Conservation (phyloP, 768 basidiomycete genomes). For the Rhodosporidiobolus sp. region DNA sequence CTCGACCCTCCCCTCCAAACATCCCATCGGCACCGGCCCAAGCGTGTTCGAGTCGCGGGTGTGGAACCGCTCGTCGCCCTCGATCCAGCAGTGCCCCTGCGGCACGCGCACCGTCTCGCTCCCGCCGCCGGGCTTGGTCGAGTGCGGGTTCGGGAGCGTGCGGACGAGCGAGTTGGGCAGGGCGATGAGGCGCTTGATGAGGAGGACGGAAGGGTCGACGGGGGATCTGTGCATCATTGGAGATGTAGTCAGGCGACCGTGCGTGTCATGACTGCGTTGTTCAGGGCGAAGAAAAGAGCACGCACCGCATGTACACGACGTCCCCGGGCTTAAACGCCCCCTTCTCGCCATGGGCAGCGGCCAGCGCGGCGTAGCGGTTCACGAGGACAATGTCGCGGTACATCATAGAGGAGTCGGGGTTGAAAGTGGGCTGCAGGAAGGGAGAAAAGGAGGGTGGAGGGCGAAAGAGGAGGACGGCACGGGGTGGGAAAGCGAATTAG, state of each 20-base stretch:
- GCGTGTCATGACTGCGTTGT: background rate
- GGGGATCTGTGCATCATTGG: too few species aligned
- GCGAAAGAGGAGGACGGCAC: too few species aligned
- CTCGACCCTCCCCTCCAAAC: constrained; percentile 32
- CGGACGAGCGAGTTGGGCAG: constrained; percentile 41
- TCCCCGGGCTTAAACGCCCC: constrained; percentile 37
- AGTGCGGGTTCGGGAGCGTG: constrained; percentile 25
- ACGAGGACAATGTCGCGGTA: constrained; percentile 42
- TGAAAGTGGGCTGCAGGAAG: constrained; percentile 41
- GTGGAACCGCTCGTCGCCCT: constrained; percentile 44
- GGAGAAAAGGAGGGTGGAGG: background rate
- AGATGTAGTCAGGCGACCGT: too few species aligned
- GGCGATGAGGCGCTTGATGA: constrained; percentile 44
- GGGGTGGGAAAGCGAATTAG: background rate
- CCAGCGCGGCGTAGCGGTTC: constrained; percentile 33
- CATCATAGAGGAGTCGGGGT: constrained; percentile 42
- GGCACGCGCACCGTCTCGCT: constrained; percentile 21
- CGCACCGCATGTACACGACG: constrained; percentile 41
- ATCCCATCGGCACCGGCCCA: constrained; percentile 40
- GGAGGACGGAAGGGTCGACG: constrained; percentile 28
- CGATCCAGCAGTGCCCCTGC: constrained; percentile 39
- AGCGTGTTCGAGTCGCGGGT: constrained; percentile 40
- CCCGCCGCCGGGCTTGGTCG: background rate
- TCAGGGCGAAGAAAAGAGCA: background rate
- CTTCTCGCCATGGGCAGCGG: constrained; percentile 3